Base-by-base conservation (phyloP, 1,284 basidiomycete species). In the Phylloboletellus chloephorus region DNA sequence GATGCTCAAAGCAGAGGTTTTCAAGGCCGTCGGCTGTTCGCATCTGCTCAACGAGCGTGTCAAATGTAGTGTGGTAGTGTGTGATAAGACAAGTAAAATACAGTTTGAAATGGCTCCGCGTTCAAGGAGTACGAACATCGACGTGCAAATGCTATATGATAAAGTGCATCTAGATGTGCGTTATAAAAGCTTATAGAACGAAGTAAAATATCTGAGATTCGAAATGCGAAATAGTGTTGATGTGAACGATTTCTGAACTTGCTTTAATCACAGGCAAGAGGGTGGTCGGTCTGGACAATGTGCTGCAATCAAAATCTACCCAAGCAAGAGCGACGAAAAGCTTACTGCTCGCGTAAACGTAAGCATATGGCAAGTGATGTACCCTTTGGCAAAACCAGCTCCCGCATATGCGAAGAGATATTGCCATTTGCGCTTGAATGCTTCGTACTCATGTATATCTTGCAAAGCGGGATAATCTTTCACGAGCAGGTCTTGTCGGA, bases 321-420 rank as follows among this genome's bases (percentile, higher is more conserved):
- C 17, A 2, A 5, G 13, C 8, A 15, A 34, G 21, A 30, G 19
- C 19, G 24, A 33, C 19, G 9, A 32, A 7, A 13, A 2, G 65
- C 76, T 57, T 28, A 78, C 76, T 46, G 71, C 67, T 37, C 78
- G 72, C 51, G 72, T 74, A 54, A 80, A 80, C 11, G 76, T 76
- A 44, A 85, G 68, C 81, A 86, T 83, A 51, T 86, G 82, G 51
- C 81, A 85, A 25, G 80, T 79, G 52, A 85, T 82, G 62, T 84
- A 86, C 12, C 82, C 83, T 52, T 80, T 78, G 15, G 75, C 72
- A 62, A 86, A 85, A 8, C 83, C 82, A 37, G 81, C 80, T 31
- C 76, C 79, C 29, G 82, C 83, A 53, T 86, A 86, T 10, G 78
- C 82, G 54, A 85, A 86, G 31, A 85, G 76, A 56, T 85, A 86